Percentiles rank a stretch among this genome's conserved stretches.
phyloP scores from a whole-genome alignment of 306 rosid species.

The Pterocarpus macrocarpus region DNA sequence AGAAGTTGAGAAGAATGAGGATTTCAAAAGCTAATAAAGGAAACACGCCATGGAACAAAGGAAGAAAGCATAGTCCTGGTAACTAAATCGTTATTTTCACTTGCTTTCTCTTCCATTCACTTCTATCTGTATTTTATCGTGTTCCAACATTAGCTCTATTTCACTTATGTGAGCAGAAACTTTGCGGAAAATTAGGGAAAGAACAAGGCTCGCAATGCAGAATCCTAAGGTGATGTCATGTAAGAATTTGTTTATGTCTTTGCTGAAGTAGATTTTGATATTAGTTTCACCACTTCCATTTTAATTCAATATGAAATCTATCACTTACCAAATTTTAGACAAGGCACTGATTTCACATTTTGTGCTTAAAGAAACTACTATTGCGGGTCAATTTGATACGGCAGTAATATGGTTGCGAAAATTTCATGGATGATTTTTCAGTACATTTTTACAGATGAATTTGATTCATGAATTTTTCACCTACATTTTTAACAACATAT shows the following conservation, averaged over 20 bases:
- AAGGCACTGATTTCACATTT: slow-evolving; percentile 5
- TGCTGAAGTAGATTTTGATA: slow-evolving; percentile 41
- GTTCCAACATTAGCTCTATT: slow-evolving; percentile 32
- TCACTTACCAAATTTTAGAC: slow-evolving; percentile 4
- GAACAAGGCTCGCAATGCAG: slow-evolving; percentile 98
- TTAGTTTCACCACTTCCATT: not conserved
- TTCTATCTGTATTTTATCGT: not conserved
- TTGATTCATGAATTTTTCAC: no score
- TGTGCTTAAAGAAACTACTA: not conserved
- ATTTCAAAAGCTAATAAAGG: slow-evolving; percentile 97
- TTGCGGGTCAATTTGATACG: not conserved
- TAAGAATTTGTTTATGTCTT: slow-evolving; percentile 73
- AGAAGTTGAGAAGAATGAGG: slow-evolving; percentile 78
- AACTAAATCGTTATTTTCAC: slow-evolving; percentile 4
- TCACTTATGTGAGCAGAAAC: slow-evolving; percentile 69
- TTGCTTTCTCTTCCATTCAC: slow-evolving; percentile 4
- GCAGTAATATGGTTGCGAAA: no score
- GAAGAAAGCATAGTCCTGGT: slow-evolving; percentile 92
- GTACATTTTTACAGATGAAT: no score
- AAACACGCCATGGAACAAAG: slow-evolving; percentile 93
- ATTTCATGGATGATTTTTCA: no score
- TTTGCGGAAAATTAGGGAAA: slow-evolving; percentile 79
- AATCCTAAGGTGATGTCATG: slow-evolving; percentile 99
- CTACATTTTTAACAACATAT: no score
- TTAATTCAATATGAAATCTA: slow-evolving; percentile 2